A percentile compares a stretch with the other conserved stretches of the same genome.
Evolutionary conservation across 140 eudicot species (phyloP).

Genomic region (Bidens hawaiensis): DNA sequence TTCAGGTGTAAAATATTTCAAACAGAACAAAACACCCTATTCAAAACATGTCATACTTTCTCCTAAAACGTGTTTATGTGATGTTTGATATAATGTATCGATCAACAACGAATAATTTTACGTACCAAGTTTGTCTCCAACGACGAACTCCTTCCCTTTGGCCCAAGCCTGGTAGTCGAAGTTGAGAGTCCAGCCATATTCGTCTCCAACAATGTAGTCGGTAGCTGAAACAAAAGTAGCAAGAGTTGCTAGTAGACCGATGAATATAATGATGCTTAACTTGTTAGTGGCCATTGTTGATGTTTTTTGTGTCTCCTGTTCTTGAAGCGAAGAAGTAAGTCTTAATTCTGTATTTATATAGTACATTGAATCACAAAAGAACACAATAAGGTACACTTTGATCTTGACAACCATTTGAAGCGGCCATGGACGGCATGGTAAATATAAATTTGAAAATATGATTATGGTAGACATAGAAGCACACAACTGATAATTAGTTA

Average conservation of each 20-base stretch:
- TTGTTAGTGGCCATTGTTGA: constrained; percentile 9
- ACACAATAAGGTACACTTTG: constrained; percentile 6
- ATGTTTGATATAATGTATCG: too few relatives aligned
- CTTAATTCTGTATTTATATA: constrained; percentile 17
- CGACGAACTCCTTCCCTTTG: constrained; percentile 34
- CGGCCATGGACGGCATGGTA: constrained; percentile 22
- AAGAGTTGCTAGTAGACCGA: constrained; percentile 12
- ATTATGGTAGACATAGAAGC: background rate
- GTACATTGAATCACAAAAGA: background rate
- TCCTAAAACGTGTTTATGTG: background rate
- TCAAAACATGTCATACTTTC: background rate
- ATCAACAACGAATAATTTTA: too few relatives aligned
- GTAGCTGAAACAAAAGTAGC: constrained; percentile 33
- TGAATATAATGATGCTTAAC: background rate
- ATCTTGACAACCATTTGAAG: constrained; percentile 2
- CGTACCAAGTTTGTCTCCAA: constrained; percentile 49
- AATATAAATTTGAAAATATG: background rate
- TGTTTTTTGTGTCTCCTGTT: too few relatives aligned
- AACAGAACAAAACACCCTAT: too few relatives aligned
- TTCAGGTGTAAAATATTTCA: too few relatives aligned
- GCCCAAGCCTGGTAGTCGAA: constrained; percentile 54
- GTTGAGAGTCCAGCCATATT: constrained; percentile 24
- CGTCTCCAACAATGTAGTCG: constrained; percentile 39
- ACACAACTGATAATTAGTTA: too few relatives aligned
- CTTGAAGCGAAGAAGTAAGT: too few relatives aligned